phyloP scores from a whole-genome alignment of 164 flowering plant species.

The Echeveria elegans region DNA sequence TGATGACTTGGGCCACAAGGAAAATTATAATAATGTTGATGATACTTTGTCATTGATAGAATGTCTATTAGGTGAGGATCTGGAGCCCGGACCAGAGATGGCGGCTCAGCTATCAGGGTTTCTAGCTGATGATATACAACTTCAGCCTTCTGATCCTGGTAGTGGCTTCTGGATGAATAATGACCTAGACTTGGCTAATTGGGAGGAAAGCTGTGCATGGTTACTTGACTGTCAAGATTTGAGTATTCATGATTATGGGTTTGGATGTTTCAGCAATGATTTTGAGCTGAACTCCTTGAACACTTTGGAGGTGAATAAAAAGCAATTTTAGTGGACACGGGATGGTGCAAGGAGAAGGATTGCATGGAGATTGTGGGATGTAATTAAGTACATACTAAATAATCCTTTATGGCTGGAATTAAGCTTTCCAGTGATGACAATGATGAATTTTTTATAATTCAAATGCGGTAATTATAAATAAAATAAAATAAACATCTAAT shows the following conservation, averaged over 20 bases:
- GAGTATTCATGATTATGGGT: conserved; percentile 60
- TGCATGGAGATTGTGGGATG: background rate
- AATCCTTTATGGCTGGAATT: background rate
- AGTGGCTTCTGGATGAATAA: background rate
- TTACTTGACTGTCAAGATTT: conserved; percentile 59
- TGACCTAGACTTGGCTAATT: conserved; percentile 12
- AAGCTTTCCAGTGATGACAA: background rate
- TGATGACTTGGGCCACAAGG: no score
- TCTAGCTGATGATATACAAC: background rate
- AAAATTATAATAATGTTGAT: background rate
- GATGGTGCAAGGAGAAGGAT: background rate
- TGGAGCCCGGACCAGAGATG: background rate
- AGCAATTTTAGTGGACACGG: background rate
- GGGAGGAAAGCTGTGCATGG: conserved; percentile 48
- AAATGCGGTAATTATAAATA: no score
- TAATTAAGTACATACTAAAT: background rate
- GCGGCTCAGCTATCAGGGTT: no score
- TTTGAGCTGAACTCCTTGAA: background rate
- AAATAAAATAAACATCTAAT: no score
- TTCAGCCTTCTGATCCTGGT: background rate
- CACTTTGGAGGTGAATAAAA: background rate
- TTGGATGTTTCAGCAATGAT: conserved; percentile 31
- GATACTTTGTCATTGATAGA: background rate
- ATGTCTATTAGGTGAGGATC: background rate
- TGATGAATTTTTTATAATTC: no score